phyloP scores from a whole-genome alignment of 2,329 filamentous ascomycete species.

The Corniculantispora saksenae region DNA sequence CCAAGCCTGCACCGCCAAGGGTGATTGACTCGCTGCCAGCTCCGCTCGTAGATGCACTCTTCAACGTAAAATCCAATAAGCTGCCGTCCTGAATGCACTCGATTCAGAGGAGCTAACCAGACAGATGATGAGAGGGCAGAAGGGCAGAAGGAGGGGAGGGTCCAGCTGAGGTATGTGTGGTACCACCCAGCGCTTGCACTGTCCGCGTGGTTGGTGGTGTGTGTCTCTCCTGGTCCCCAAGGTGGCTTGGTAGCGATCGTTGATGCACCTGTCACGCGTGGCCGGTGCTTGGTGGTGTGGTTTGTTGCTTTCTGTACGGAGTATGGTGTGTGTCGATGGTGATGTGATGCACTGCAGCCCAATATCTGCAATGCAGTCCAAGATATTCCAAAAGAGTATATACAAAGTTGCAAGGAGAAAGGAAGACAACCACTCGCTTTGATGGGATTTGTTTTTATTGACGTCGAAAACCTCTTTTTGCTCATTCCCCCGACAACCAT shows the following conservation, averaged over 20 bases:
- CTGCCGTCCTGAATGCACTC: not conserved
- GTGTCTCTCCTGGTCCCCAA: not conserved
- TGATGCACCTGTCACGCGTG: slow-evolving; percentile 18
- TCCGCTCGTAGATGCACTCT: slow-evolving; percentile 1
- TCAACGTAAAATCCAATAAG: not conserved
- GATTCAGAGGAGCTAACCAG: slow-evolving; percentile 1
- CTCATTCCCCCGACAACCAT: slow-evolving; percentile 17
- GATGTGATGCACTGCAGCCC: not conserved
- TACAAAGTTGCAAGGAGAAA: not conserved
- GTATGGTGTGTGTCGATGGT: not conserved
- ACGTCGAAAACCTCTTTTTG: not conserved
- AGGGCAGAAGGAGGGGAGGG: not conserved
- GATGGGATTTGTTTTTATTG: slow-evolving; percentile 9
- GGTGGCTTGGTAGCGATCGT: slow-evolving; percentile 2
- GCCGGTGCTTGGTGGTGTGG: not conserved
- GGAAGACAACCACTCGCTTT: not conserved
- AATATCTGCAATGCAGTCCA: not conserved
- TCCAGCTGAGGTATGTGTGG: slow-evolving; percentile 17
- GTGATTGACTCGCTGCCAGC: slow-evolving; percentile 13
- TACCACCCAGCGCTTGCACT: slow-evolving; percentile 7
- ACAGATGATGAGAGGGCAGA: not conserved
- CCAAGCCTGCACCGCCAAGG: not conserved
- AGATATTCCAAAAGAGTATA: not conserved
- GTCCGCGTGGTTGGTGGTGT: slow-evolving; percentile 15
- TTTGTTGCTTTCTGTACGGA: not conserved